Evolutionary conservation across 108 stramenopile species (phyloP).

Genomic region (Nitzschia sp.): DNA sequence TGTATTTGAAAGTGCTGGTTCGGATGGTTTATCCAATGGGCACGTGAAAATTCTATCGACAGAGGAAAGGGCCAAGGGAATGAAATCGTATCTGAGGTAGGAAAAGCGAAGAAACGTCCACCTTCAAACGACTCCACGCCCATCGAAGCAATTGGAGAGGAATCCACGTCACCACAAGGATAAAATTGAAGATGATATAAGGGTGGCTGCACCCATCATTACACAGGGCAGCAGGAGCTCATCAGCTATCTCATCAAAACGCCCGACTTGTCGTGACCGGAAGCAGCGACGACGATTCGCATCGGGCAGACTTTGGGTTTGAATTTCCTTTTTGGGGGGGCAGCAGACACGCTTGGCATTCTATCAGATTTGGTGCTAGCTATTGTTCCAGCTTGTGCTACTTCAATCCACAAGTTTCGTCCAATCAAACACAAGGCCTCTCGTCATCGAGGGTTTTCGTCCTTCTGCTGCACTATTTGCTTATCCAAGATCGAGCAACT

Average conservation of each 20-base stretch:
- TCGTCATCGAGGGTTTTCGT: slow-evolving; percentile 55
- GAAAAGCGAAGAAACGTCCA: slow-evolving; percentile 13
- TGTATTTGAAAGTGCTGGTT: slow-evolving; percentile 34
- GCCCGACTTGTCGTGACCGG: not conserved
- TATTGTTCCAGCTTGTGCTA: slow-evolving; percentile 89
- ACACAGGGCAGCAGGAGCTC: not conserved
- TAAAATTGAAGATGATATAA: slow-evolving; percentile 24
- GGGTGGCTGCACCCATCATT: not conserved
- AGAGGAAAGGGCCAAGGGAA: slow-evolving; percentile 49
- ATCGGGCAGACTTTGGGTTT: slow-evolving; percentile 25
- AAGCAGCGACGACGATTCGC: not conserved
- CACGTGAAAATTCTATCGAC: slow-evolving; percentile 46
- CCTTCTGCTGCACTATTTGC: slow-evolving; percentile 82
- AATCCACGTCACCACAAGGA: slow-evolving; percentile 37
- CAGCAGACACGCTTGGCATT: slow-evolving; percentile 72
- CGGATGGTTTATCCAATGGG: slow-evolving; percentile 9
- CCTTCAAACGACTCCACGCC: slow-evolving; percentile 19
- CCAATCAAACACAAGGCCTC: slow-evolving; percentile 26
- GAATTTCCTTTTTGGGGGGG: slow-evolving; percentile 60
- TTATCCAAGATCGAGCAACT: slow-evolving; percentile 80
- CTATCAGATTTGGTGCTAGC: slow-evolving; percentile 88
- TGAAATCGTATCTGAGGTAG: slow-evolving; percentile 42
- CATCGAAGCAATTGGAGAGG: slow-evolving; percentile 18
- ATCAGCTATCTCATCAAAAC: not conserved
- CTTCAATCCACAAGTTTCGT: slow-evolving; percentile 81